A percentile compares a stretch with the other conserved stretches of the same genome.
These are phyloP conservation scores for Rubia yunnanensis DNA, from an alignment of 257 asterid genomes.

Conservation along the genomic window DNA sequence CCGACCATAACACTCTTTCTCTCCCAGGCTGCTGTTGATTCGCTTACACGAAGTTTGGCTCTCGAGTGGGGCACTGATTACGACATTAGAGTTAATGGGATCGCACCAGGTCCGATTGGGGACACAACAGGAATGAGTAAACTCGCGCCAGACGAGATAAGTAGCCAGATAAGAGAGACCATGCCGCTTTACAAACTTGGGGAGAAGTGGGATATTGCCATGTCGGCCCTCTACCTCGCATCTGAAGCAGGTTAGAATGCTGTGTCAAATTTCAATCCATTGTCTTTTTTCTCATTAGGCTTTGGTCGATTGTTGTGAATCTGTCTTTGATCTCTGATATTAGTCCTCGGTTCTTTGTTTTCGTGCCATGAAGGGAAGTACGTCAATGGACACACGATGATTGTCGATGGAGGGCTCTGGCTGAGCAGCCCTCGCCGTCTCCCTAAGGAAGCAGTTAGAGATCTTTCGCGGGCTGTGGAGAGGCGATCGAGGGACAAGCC, in stretches of 20 bases:
- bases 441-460: slow-evolving; percentile 55
- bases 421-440: slow-evolving; percentile 57
- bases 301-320: too few species aligned
- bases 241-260: slow-evolving; percentile 61
- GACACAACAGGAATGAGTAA: slow-evolving; percentile 71
- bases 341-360: slow-evolving; percentile 1
- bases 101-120: slow-evolving; percentile 87
- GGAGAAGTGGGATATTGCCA: slow-evolving; percentile 90
- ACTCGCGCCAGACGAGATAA: slow-evolving; percentile 58
- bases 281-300: neutral
- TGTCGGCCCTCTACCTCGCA: slow-evolving; percentile 82
- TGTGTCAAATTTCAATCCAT: neutral
- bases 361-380: slow-evolving; percentile 47
- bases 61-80: slow-evolving; percentile 90
- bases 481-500: slow-evolving; percentile 59
- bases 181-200: slow-evolving; percentile 65
- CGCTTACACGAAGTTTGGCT: slow-evolving; percentile 73
- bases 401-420: slow-evolving; percentile 82
- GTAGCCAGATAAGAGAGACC: slow-evolving; percentile 23
- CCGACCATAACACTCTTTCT: slow-evolving; percentile 1
- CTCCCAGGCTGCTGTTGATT: slow-evolving; percentile 75
- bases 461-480: slow-evolving; percentile 61
- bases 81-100: slow-evolving; percentile 75
- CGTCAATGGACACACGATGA: slow-evolving; percentile 54
- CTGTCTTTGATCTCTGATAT: neutral